Conservation (phyloP, 106 monocot genomes). For the Posidonia australis region DNA sequence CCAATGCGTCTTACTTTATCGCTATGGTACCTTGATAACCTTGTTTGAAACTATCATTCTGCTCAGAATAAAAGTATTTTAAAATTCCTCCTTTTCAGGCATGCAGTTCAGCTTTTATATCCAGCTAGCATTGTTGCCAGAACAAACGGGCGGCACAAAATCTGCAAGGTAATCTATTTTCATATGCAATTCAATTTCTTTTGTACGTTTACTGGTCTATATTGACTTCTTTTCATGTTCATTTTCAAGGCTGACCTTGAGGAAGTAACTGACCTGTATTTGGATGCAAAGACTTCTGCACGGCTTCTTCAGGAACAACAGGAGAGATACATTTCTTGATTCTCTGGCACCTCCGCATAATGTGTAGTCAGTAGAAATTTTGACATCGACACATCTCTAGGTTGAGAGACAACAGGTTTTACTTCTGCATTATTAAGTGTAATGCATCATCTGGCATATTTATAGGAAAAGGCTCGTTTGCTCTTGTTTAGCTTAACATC, state of each 20-base stretch:
- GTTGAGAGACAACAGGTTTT: not conserved
- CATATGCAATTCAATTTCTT: not conserved
- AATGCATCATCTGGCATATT: too few relatives aligned
- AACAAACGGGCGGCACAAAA: constrained; percentile 79
- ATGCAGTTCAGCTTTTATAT: constrained; percentile 81
- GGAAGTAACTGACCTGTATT: not conserved
- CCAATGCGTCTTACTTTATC: not conserved
- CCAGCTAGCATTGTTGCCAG: constrained; percentile 73
- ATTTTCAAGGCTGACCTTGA: constrained; percentile 8
- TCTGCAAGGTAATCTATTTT: constrained; percentile 69
- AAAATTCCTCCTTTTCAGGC: constrained; percentile 33
- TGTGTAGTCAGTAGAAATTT: not conserved
- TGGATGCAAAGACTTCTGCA: constrained; percentile 4
- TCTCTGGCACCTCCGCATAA: not conserved
- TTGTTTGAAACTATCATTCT: not conserved
- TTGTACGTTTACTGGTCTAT: not conserved
- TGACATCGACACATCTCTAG: not conserved
- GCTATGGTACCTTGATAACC: too few relatives aligned
- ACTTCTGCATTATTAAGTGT: too few relatives aligned
- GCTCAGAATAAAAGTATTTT: not conserved
- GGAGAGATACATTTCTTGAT: not conserved
- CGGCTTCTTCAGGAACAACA: constrained; percentile 5
- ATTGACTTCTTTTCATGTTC: not conserved
- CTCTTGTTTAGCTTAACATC: too few relatives aligned
- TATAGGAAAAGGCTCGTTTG: too few relatives aligned